Percentiles rank a stretch among this genome's conserved stretches.
phyloP scores from a whole-genome alignment of 331 rosid genomes.

The Spiraea crenata region DNA sequence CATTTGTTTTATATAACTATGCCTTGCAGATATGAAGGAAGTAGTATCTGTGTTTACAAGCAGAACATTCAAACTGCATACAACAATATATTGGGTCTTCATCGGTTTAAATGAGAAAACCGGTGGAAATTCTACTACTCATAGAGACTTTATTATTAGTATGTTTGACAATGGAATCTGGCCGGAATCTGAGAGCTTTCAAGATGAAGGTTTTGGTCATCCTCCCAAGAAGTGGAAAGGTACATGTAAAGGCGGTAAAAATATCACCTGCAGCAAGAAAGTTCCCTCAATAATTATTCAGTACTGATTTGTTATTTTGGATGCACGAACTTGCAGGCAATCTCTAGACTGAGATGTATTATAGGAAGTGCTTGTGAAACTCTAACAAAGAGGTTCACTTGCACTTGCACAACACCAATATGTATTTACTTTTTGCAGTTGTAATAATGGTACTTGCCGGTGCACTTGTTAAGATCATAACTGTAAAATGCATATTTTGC shows the following conservation, averaged over 20 bases:
- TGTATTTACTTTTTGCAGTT: too few relatives aligned
- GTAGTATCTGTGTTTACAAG: constrained; percentile 41
- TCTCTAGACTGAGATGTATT: too few relatives aligned
- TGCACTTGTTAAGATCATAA: too few relatives aligned
- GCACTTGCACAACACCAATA: too few relatives aligned
- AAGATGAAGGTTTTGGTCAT: constrained; percentile 30
- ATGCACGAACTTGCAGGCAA: too few relatives aligned
- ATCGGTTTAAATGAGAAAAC: constrained; percentile 14
- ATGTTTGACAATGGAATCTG: constrained; percentile 38
- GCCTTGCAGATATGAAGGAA: constrained; percentile 13
- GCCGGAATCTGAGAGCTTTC: constrained; percentile 35
- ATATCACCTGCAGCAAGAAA: constrained; percentile 28
- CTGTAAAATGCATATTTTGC: too few relatives aligned
- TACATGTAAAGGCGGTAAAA: constrained; percentile 21
- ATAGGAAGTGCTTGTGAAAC: too few relatives aligned
- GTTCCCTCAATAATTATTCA: too few relatives aligned
- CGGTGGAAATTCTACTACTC: neutral
- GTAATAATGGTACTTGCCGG: too few relatives aligned
- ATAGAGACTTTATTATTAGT: constrained; percentile 33
- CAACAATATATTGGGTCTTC: constrained; percentile 43
- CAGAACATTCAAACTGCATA: constrained; percentile 23
- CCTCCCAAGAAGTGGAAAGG: constrained; percentile 40
- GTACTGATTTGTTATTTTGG: too few relatives aligned
- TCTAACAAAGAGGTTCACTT: too few relatives aligned
- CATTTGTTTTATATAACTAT: too few relatives aligned